Conservation (phyloP, 169 alveolate genomes). For the Eimeria praecox region DNA sequence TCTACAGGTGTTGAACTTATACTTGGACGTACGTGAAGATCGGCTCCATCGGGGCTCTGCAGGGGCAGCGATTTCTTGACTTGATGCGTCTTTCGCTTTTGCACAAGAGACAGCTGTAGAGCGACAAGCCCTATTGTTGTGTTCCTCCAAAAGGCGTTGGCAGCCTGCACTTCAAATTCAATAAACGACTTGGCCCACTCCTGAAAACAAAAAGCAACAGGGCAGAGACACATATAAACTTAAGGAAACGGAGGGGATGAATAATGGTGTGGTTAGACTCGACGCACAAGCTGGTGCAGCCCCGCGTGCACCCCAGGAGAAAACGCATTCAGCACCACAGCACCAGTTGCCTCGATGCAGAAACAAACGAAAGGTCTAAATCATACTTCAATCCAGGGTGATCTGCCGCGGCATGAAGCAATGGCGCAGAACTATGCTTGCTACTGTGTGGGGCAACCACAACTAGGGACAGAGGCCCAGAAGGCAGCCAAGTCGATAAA, state of each 20-base stretch:
- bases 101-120: conserved; percentile 91
- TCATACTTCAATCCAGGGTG: neutral
- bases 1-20: neutral
- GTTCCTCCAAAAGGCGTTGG: conserved; percentile 95
- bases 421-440: no score
- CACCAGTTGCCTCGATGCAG: neutral
- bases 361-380: neutral
- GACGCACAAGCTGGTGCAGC: neutral
- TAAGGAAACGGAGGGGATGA: neutral
- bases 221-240: neutral
- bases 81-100: conserved; percentile 90
- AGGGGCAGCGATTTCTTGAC: conserved; percentile 87
- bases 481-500: neutral
- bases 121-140: conserved; percentile 92
- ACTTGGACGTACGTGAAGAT: conserved; percentile 60
- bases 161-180: conserved; percentile 94
- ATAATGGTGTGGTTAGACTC: neutral
- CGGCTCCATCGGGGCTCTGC: conserved; percentile 72
- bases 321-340: neutral
- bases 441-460: neutral
- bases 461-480: neutral
- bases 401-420: neutral
- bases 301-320: neutral
- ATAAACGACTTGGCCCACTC: conserved; percentile 93
- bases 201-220: conserved; percentile 42